phyloP scores from a whole-genome alignment of 768 basidiomycete species.

The Lactifluus hygrophoroides region DNA sequence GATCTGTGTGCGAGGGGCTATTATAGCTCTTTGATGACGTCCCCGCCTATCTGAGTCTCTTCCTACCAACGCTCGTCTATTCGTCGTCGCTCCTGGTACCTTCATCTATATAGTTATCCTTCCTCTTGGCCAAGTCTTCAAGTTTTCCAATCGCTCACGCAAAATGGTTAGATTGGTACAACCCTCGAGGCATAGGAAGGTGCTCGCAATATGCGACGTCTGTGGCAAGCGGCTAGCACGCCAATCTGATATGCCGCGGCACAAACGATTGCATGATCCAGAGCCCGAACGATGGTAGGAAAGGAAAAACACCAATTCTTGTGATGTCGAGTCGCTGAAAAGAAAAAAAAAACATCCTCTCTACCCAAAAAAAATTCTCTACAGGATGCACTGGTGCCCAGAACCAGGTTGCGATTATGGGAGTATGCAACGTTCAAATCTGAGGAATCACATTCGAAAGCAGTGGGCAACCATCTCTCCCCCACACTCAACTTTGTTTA shows the following conservation, averaged over 20 bases:
- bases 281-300: slow-evolving; percentile 16
- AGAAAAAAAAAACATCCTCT: too few relatives aligned
- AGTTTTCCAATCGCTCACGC: too few relatives aligned
- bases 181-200: neutral
- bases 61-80: neutral
- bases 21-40: neutral
- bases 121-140: neutral
- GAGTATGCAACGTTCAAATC: slow-evolving; percentile 17
- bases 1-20: neutral
- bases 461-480: neutral
- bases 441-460: slow-evolving; percentile 13
- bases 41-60: too few relatives aligned
- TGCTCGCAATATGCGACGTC: slow-evolving; percentile 9
- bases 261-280: slow-evolving; percentile 21
- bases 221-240: slow-evolving; percentile 21
- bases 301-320: too few relatives aligned
- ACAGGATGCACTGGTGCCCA: slow-evolving; percentile 17
- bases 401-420: slow-evolving; percentile 15
- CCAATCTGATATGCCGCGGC: slow-evolving; percentile 21
- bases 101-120: neutral
- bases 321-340: neutral
- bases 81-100: neutral
- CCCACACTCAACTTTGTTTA: too few relatives aligned
- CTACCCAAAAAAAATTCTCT: too few relatives aligned
- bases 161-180: too few relatives aligned